A percentile compares a stretch with the other conserved stretches of the same genome.
These are phyloP conservation scores for Spiraea crenata DNA, from an alignment of 331 rosid species.

Conservation along the genomic window DNA sequence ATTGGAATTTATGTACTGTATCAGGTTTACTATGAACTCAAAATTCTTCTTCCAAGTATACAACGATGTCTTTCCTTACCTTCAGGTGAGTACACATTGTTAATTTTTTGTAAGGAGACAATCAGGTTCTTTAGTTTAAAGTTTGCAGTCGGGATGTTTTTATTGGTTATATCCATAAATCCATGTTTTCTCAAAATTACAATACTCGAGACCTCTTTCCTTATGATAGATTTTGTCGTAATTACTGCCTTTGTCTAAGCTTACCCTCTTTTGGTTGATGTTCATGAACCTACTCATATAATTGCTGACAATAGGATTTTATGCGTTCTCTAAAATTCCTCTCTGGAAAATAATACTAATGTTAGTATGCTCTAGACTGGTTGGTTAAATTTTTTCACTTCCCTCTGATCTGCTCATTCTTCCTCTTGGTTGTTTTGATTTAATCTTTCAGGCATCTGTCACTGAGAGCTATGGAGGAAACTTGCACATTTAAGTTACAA, in stretches of 20 bases:
- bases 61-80: conserved; percentile 54
- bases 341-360: too few species aligned
- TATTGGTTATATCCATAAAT: too few species aligned
- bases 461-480: conserved; percentile 82
- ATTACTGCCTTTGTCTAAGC: too few species aligned
- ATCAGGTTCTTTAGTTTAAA: too few species aligned
- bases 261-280: too few species aligned
- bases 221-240: neutral
- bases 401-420: neutral
- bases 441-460: conserved; percentile 55
- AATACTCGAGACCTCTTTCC: neutral
- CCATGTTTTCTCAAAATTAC: neutral
- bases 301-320: too few species aligned
- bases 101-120: neutral
- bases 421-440: neutral
- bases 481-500: conserved; percentile 38
- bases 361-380: too few species aligned
- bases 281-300: too few species aligned
- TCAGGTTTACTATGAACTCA: conserved; percentile 76
- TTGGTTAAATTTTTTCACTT: neutral
- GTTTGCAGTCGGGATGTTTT: too few species aligned
- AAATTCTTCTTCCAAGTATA: conserved; percentile 55
- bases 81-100: conserved; percentile 56
- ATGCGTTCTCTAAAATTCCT: too few species aligned
- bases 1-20: conserved; percentile 22